Evolutionary conservation across 2,329 filamentous ascomycete species (phyloP), one percentile per base, ranked within the genome.

Genomic region (Nemania abortiva): DNA sequence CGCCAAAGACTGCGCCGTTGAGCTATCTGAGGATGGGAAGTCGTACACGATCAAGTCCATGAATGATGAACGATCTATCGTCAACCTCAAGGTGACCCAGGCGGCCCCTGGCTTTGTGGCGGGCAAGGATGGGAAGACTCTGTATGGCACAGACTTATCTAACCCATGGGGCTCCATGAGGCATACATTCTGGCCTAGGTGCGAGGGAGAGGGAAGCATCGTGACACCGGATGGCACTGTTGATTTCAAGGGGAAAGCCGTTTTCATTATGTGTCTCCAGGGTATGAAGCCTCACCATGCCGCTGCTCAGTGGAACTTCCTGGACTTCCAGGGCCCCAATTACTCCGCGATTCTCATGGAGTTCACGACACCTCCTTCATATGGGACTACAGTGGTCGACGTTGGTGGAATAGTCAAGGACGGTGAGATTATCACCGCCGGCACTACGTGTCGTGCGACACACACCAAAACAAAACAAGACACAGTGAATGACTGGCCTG

Each of bases 281-380:
- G 96, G 95, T 80, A 98, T 98, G 95, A 99, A 99, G 87, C 96
- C 96, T 49, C 96, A 99, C 81, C 97, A 99, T 80, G 92, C 94
- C 68, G 95, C 95, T 70, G 90, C 92, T 34, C 90, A 88, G 72
- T 99, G 96, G 96, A 97, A 96, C 82, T 99, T 98, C 84, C 87
- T 89, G 81, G 89, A 95, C 82, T 97, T 97, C 84, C 95, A 98
- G 80, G 91, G 93, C 15, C 91, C 94, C 24, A 93, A 86, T 22
- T 92, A 94, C 83, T 96, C 95, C 31, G 95, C 95, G 31, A 83
- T 97, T 73, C 85, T 98, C 85, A 99, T 99, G 96, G 92, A 98
- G 81, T 99, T 91, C 81, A 97, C 90, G 45, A 99, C 96, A 0
- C 97, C 96, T 31, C 90, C 93, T 3, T 98, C 95, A 4, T 99